Percentiles rank a stretch among this genome's conserved stretches.
Conservation (phyloP, 169 alveolate species). For the Cryptosporidium viatorum region DNA sequence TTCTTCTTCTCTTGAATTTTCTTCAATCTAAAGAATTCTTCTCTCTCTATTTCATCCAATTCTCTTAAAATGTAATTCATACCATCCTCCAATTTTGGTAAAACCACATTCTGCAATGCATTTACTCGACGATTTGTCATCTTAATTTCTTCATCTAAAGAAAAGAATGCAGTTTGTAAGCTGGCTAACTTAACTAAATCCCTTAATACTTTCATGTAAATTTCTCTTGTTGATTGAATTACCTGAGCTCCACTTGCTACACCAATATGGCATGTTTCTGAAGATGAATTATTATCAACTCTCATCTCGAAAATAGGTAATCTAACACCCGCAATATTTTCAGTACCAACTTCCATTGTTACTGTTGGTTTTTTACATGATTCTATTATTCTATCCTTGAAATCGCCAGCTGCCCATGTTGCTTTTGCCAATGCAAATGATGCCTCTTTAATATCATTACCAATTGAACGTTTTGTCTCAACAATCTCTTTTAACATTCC, state of each 20-base stretch:
- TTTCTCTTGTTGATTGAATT: constrained; percentile 84
- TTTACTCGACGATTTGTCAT: constrained; percentile 96
- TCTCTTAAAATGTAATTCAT: constrained; percentile 93
- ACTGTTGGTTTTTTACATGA: constrained; percentile 92
- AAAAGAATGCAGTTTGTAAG: constrained; percentile 92
- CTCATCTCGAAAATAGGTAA: constrained; percentile 92
- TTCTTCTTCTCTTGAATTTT: constrained; percentile 72
- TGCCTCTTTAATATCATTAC: constrained; percentile 91
- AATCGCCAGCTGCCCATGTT: constrained; percentile 95
- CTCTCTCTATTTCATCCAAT: constrained; percentile 95
- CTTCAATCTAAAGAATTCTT: constrained; percentile 91
- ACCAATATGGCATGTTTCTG: constrained; percentile 81
- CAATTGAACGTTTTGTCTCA: constrained; percentile 88
- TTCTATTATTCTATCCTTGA: constrained; percentile 89
- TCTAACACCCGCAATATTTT: constrained; percentile 96
- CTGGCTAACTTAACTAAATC: constrained; percentile 92
- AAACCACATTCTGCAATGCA: constrained; percentile 95
- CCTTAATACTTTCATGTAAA: constrained; percentile 83
- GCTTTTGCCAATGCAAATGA: constrained; percentile 93
- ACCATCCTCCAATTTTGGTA: constrained; percentile 91
- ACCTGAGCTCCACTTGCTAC: constrained; percentile 88
- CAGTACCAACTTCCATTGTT: constrained; percentile 89
- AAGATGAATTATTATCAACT: constrained; percentile 85
- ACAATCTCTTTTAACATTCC: constrained; percentile 90
- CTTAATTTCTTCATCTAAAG: constrained; percentile 94